Evolutionary conservation across 2,329 filamentous ascomycete species (phyloP).

Genomic region (Penicillium verrucosum): DNA sequence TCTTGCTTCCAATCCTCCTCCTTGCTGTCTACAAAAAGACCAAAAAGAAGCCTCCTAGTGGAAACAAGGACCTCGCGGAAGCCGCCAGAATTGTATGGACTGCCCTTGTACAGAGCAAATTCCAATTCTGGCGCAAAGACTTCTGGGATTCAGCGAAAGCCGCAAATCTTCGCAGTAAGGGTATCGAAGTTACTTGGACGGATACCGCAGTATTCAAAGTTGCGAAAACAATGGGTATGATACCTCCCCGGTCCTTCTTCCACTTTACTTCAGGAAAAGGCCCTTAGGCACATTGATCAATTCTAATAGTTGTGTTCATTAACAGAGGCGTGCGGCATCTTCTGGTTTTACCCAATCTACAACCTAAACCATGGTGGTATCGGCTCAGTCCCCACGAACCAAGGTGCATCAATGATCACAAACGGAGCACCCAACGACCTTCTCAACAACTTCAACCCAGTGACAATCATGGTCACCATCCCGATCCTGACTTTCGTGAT

Average conservation of each 20-base stretch:
- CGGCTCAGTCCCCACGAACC: conserved; percentile 48
- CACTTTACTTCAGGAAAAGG: neutral
- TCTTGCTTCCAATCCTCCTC: conserved; percentile 36
- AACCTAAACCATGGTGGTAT: conserved; percentile 48
- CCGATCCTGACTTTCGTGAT: conserved; percentile 50
- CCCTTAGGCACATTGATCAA: neutral
- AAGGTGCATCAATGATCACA: conserved; percentile 50
- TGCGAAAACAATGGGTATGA: conserved; percentile 25
- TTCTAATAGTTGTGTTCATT: neutral
- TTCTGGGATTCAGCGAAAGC: conserved; percentile 39
- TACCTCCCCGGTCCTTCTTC: neutral
- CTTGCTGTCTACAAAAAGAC: conserved; percentile 34
- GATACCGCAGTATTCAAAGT: conserved; percentile 29
- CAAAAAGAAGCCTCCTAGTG: conserved; percentile 30
- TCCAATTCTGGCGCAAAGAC: conserved; percentile 14
- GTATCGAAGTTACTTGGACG: conserved; percentile 31
- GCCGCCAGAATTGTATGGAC: neutral
- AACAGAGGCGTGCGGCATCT: conserved; percentile 33
- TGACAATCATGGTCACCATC: conserved; percentile 47
- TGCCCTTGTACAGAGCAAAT: neutral
- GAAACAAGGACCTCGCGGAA: conserved; percentile 21
- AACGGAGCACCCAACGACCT: conserved; percentile 44
- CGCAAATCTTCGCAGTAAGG: conserved; percentile 25
- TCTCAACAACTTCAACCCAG: conserved; percentile 47
- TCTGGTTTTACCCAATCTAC: conserved; percentile 40